Conservation (phyloP, 257 asterid species). For the Haberlea rhodopensis region DNA sequence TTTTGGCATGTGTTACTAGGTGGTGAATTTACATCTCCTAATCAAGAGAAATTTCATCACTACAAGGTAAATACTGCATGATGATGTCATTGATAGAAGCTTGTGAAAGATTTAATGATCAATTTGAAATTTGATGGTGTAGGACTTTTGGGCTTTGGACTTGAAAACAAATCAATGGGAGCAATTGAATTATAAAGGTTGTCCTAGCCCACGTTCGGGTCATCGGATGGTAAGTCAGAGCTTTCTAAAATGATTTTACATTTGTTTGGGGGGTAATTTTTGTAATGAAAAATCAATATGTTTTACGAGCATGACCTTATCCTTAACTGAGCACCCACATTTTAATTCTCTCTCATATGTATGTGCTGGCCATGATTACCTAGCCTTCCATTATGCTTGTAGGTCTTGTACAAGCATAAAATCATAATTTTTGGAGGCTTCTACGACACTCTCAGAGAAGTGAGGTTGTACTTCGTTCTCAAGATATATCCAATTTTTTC, state of each 20-base stretch:
- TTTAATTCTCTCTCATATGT: slow-evolving; percentile 3
- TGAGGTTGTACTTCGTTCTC: slow-evolving; percentile 55
- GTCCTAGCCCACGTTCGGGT: slow-evolving; percentile 99
- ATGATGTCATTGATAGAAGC: slow-evolving; percentile 4
- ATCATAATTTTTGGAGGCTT: slow-evolving; percentile 94
- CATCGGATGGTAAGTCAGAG: slow-evolving; percentile 78
- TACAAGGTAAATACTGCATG: slow-evolving; percentile 68
- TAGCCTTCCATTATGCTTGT: too few species aligned
- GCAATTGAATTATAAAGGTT: slow-evolving; percentile 93
- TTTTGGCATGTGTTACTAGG: slow-evolving; percentile 44
- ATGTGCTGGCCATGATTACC: slow-evolving; percentile 8
- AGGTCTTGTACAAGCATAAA: slow-evolving; percentile 96
- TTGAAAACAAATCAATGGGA: slow-evolving; percentile 98
- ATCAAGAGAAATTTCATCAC: slow-evolving; percentile 99
- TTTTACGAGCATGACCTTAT: slow-evolving; percentile 5
- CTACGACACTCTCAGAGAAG: slow-evolving; percentile 98
- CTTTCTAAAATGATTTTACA: slow-evolving; percentile 16
- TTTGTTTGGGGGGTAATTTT: slow-evolving; percentile 5
- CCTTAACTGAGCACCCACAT: slow-evolving; percentile 5
- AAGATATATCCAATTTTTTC: slow-evolving; percentile 2
- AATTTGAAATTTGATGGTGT: slow-evolving; percentile 30
- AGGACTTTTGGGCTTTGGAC: slow-evolving; percentile 97
- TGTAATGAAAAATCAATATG: slow-evolving; percentile 15
- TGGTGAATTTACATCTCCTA: slow-evolving; percentile 98
- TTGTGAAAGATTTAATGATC: slow-evolving; percentile 12